Base-by-base conservation (phyloP, 139 green algal genomes). In the Monoraphidium neglectum region DNA sequence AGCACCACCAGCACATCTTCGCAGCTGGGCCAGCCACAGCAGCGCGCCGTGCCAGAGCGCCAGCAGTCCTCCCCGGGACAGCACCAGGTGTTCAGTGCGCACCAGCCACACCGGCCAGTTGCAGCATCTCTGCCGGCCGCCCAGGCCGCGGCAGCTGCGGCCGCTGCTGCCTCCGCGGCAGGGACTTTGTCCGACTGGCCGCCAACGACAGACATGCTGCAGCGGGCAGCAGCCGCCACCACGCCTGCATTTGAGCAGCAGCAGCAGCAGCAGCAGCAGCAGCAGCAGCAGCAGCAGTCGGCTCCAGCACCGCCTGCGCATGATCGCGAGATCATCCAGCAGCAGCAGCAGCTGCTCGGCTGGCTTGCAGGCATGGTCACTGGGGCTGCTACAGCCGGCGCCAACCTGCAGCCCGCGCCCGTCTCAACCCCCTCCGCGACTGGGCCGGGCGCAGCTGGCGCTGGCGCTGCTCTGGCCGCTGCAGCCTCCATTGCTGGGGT, bases 201-300 rank as follows among this genome's bases (percentile, higher is more conserved):
- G n/a, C n/a, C n/a, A n/a, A n/a, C n/a, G n/a, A n/a, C n/a, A n/a
- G n/a, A 32, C 8, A 30, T 28, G 3, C n/a, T 65, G 2, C 13
- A 30, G 13, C 36, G 30, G 59, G 10, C 36, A 18, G 12, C 59
- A 65, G 59, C 35, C 59, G 59, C 30, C n/a, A 28, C 21, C 12
- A 65, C n/a, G n/a, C 33, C 61, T 43, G 61, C 61, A 68, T 26
- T 75, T 3, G 53, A 21, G 3, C 57, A 68, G 53, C 70, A 77
- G 40, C 60, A 70, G 38, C 59, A 61, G 32, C 60, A 53, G 40
- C 53, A 53, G 57, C 24, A 28, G 54, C 70, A 68, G 24, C 53
- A 38, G 56, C 53, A 35, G 12, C 49, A 18, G 53, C 69, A 26
- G 57, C 70, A 60, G 57, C 59, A 51, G 12, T 37, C 23, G 57